phyloP scores from a whole-genome alignment of 2,329 filamentous ascomycete genomes.

The Penicillium sp. region DNA sequence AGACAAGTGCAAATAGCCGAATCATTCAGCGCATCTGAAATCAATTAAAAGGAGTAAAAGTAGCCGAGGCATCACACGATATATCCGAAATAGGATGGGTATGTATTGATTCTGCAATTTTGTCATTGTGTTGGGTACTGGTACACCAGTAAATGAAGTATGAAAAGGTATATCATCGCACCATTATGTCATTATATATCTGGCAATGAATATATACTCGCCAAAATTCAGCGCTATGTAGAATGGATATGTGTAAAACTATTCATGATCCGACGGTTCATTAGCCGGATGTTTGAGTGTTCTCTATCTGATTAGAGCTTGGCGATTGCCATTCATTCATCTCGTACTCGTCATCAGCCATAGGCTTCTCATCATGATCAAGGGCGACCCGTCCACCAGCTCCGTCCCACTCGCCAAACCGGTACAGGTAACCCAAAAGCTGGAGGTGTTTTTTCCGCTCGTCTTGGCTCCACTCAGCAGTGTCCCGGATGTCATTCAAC shows the following conservation, averaged over 20 bases:
- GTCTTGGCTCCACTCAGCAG: constrained; percentile 5
- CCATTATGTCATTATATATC: not conserved
- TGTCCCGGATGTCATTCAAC: constrained; percentile 14
- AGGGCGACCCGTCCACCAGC: constrained; percentile 1
- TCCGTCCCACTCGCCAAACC: constrained; percentile 1
- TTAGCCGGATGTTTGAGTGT: not conserved
- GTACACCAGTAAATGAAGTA: too few relatives aligned
- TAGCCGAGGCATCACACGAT: too few relatives aligned
- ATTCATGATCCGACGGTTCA: not conserved
- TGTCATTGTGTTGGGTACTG: too few relatives aligned
- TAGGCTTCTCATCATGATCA: constrained; percentile 8
- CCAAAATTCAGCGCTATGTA: not conserved
- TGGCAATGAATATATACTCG: not conserved
- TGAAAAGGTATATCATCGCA: not conserved
- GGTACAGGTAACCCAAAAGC: constrained; percentile 10
- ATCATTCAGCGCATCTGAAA: too few relatives aligned
- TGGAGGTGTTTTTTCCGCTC: constrained; percentile 13
- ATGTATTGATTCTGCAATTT: too few relatives aligned
- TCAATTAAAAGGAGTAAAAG: too few relatives aligned
- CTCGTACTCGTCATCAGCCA: not conserved
- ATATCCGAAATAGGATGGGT: too few relatives aligned
- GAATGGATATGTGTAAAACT: not conserved
- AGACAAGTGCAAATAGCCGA: too few relatives aligned
- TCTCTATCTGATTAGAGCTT: not conserved
- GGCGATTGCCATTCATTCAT: not conserved